A percentile compares a stretch with the other conserved stretches of the same genome.
Evolutionary conservation across 2,329 filamentous ascomycete species (phyloP).

Genomic region (Paracamarosporium sp.): DNA sequence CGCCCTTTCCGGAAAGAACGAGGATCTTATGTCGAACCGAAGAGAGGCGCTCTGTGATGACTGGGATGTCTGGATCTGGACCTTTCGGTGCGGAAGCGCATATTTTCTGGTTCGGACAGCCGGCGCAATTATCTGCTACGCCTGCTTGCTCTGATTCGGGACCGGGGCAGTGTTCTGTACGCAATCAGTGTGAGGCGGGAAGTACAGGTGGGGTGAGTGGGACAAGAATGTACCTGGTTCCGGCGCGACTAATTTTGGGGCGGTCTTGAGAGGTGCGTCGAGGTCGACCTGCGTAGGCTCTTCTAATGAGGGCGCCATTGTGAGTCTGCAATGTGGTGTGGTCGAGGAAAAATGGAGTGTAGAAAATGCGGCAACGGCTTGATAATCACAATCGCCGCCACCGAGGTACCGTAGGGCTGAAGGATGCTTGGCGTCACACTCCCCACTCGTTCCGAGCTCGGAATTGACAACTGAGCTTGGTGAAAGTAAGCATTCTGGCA

Average conservation of each 20-base stretch:
- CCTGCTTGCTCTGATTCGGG: conserved; percentile 76
- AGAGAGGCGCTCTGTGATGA: conserved; percentile 83
- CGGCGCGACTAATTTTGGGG: conserved; percentile 87
- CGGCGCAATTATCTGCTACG: conserved; percentile 81
- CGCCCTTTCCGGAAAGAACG: conserved; percentile 91
- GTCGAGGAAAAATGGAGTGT: background rate
- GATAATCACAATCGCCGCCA: conserved; percentile 1
- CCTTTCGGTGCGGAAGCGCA: conserved; percentile 95
- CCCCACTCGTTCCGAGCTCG: background rate
- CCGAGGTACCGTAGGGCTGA: conserved; percentile 1
- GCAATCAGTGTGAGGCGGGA: conserved; percentile 55
- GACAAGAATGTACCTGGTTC: conserved; percentile 68
- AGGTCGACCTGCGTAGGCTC: conserved; percentile 73
- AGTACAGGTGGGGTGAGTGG: conserved; percentile 63
- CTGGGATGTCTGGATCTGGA: conserved; percentile 89
- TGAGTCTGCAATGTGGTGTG: background rate
- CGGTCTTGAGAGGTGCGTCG: conserved; percentile 75
- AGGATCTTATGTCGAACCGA: conserved; percentile 91
- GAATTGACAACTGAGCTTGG: background rate
- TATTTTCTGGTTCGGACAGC: conserved; percentile 94
- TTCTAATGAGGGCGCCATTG: conserved; percentile 84
- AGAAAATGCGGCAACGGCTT: background rate
- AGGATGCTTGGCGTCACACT: background rate
- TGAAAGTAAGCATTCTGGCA: background rate
- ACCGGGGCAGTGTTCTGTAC: conserved; percentile 87